Base-by-base conservation (phyloP, 2,329 filamentous ascomycete species). In the Hypocrella siamensis region DNA sequence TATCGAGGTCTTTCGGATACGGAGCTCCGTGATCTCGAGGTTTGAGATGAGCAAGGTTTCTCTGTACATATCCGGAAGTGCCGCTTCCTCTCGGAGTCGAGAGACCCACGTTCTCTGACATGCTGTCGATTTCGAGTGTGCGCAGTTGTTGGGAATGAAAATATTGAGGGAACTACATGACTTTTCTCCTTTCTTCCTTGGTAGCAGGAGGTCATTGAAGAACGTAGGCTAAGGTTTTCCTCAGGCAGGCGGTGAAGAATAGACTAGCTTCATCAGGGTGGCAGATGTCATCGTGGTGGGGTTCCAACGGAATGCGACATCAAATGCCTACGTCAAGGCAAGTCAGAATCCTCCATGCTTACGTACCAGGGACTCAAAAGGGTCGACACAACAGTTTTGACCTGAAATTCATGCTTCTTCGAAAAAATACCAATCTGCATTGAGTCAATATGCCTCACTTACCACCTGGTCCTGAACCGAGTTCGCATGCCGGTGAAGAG, bases 41-140 rank as follows among this genome's bases (percentile, higher is more conserved):
- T 50, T 70, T 75, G 45, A 94, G 75, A 51, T 88, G 77, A 14
- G 90, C 90, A 22, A 85, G 74, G 61, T 96, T 98, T 56, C 85
- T 83, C 59, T 96, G 88, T 35, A 98, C 88, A 54, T 96, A 96
- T 51, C 90, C 90, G 1, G 88, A 96, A 35, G 90, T 98, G 30
- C 90, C 90, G 51, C 82, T 93, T 43, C 90, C 90, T 48, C 90
- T 79, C 3, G 90, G 90, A 4, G 90, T 98, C 35, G 79, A 76
- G 46, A 98, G 83, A 35, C 90, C 92, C 49, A 98, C 90, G 61
- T 98, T 98, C 42, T 90, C 85, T 38, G 86, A 90, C 90, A 96
- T 96, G 45, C 21, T 34, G 22, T 10, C 14, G 19, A 28, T 27
- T 24, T 25, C 19, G 28, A 19, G 22, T 28, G 26, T 31, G n/a